Conservation (phyloP, 805 yeast genomes). For the Schwanniomyces sp. region DNA sequence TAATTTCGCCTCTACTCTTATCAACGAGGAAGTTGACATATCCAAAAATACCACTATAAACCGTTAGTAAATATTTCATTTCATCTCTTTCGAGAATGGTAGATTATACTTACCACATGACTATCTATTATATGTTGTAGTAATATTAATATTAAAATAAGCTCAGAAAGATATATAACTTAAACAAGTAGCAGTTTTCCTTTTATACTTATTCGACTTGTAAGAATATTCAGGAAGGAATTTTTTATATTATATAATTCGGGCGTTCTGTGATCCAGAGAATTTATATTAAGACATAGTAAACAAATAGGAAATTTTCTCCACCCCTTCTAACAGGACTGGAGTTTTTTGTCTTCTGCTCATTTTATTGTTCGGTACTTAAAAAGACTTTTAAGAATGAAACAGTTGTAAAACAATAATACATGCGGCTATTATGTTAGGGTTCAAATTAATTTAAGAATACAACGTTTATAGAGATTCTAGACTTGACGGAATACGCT, state of each 20-base stretch:
- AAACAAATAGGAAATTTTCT: slow-evolving; percentile 1
- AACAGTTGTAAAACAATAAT: neutral
- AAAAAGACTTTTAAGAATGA: neutral
- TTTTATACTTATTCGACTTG: neutral
- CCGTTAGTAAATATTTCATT: slow-evolving; percentile 2
- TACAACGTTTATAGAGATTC: neutral
- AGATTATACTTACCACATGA: slow-evolving; percentile 10
- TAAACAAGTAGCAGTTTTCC: neutral
- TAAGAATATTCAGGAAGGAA: neutral
- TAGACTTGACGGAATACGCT: neutral
- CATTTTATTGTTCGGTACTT: neutral
- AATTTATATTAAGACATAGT: neutral
- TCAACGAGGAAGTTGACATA: slow-evolving; percentile 94
- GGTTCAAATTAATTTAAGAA: neutral
- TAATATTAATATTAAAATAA: neutral
- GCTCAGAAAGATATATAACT: neutral
- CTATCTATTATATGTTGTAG: neutral
- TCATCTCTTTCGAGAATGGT: neutral
- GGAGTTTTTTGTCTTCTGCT: neutral
- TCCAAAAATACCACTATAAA: slow-evolving; percentile 89
- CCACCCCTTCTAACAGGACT: neutral
- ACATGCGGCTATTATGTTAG: neutral
- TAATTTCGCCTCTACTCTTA: slow-evolving; percentile 87
- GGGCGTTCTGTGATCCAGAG: neutral
- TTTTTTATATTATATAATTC: neutral